Evolutionary conservation across 2,329 filamentous ascomycete species (phyloP).

Genomic region (Cladosporium cucumerinum): DNA sequence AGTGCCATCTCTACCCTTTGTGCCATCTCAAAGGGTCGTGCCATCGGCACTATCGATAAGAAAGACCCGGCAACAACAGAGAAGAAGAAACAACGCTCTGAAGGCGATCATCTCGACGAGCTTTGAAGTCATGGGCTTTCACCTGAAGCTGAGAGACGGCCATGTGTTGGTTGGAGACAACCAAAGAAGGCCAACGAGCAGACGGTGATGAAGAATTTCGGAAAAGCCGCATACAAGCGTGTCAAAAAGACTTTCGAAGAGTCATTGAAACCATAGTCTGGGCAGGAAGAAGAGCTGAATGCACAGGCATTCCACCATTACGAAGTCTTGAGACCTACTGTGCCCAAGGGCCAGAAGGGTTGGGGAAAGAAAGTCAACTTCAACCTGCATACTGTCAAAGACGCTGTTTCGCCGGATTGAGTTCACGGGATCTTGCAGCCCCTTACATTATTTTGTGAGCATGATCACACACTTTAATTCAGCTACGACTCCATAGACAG

Average conservation of each 20-base stretch:
- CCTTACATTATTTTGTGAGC: too few species aligned
- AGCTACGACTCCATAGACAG: too few species aligned
- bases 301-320: constrained; percentile 31
- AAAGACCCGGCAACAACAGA: constrained; percentile 22
- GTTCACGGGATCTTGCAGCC: too few species aligned
- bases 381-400: constrained; percentile 19
- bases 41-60: constrained; percentile 31
- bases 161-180: constrained; percentile 22
- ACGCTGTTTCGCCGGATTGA: constrained; percentile 14
- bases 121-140: constrained; percentile 34
- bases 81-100: constrained; percentile 20
- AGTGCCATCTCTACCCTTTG: constrained; percentile 33
- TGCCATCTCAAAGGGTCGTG: constrained; percentile 33
- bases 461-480: too few species aligned
- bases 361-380: constrained; percentile 34
- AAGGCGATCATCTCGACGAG: constrained; percentile 25
- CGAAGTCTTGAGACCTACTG: constrained; percentile 31
- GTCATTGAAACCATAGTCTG: constrained; percentile 25
- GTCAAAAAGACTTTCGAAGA: constrained; percentile 24
- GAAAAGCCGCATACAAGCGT: constrained; percentile 22
- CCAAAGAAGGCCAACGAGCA: constrained; percentile 26
- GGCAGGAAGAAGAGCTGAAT: constrained; percentile 28
- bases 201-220: constrained; percentile 28
- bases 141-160: constrained; percentile 32
- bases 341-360: constrained; percentile 29